Percentiles rank a stretch among this genome's conserved stretches.
phyloP scores from a whole-genome alignment of 148 eudicot genomes.

The Rheum nobile region DNA sequence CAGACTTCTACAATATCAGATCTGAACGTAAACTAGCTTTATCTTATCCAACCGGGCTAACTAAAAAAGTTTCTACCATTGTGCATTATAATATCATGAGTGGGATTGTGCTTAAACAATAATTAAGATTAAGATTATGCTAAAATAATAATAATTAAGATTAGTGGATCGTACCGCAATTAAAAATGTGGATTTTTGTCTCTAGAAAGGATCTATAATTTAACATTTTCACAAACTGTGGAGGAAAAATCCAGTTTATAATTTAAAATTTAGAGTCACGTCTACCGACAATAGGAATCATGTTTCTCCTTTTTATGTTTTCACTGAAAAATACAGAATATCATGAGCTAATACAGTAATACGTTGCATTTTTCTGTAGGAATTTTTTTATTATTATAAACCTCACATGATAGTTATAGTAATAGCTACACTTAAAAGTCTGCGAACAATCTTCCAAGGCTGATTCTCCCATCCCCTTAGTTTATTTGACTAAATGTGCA shows the following conservation, averaged over 20 bases:
- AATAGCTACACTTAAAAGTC: too few species aligned
- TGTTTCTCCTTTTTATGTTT: background rate
- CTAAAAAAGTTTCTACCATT: background rate
- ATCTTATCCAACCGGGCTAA: too few species aligned
- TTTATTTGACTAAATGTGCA: background rate
- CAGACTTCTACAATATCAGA: too few species aligned
- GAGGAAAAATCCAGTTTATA: background rate
- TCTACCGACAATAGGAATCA: conserved; percentile 5
- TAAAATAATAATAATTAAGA: background rate
- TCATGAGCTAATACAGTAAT: background rate
- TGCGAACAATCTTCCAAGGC: background rate
- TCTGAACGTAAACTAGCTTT: too few species aligned
- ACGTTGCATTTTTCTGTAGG: too few species aligned
- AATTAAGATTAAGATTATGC: background rate
- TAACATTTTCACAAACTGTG: background rate
- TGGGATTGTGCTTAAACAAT: background rate
- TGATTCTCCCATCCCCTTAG: background rate
- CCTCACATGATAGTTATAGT: too few species aligned
- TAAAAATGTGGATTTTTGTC: background rate
- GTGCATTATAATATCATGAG: background rate
- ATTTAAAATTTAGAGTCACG: background rate
- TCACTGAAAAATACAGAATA: background rate
- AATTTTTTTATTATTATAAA: too few species aligned
- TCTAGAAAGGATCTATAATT: background rate
- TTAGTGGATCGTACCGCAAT: background rate